Evolutionary conservation across 2,329 filamentous ascomycete species (phyloP).

Genomic region (Dactylellina leptospora): DNA sequence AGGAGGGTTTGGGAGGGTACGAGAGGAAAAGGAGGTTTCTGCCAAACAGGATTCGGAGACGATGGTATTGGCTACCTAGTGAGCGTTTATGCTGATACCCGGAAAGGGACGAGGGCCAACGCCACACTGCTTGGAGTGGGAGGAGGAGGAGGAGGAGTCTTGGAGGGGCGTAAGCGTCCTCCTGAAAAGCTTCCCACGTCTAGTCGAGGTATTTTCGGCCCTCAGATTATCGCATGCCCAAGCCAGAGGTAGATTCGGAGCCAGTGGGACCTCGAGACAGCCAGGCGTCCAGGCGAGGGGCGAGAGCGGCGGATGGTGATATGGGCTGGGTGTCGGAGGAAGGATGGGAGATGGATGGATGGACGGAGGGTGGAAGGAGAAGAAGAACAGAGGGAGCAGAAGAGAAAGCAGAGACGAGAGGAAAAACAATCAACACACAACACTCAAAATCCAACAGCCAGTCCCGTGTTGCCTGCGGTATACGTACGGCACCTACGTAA

Average conservation of each 20-base stretch:
- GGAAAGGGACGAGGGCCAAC: constrained; percentile 45
- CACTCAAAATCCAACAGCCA: constrained; percentile 42
- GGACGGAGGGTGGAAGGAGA: background rate
- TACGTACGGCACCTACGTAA: constrained; percentile 12
- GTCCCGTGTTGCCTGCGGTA: constrained; percentile 20
- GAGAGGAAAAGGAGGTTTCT: constrained; percentile 41
- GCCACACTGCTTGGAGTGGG: constrained; percentile 36
- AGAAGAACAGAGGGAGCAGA: constrained; percentile 2
- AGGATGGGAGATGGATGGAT: background rate
- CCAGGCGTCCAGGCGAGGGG: no score
- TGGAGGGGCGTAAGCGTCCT: constrained; percentile 34
- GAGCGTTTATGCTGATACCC: constrained; percentile 32
- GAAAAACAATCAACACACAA: constrained; percentile 40
- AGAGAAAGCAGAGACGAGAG: constrained; percentile 12
- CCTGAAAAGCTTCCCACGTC: constrained; percentile 23
- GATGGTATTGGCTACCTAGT: constrained; percentile 23
- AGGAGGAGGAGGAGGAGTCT: constrained; percentile 25
- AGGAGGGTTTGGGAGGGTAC: constrained; percentile 22
- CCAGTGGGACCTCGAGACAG: background rate
- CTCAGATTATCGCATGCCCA: constrained; percentile 22
- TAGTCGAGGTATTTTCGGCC: background rate
- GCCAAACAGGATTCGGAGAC: constrained; percentile 30
- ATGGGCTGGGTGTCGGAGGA: background rate
- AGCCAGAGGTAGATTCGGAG: background rate
- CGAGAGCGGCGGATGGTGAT: background rate